These are phyloP conservation scores for Candida michaelii DNA, from an alignment of 805 yeast genomes.

Conservation along the genomic window DNA sequence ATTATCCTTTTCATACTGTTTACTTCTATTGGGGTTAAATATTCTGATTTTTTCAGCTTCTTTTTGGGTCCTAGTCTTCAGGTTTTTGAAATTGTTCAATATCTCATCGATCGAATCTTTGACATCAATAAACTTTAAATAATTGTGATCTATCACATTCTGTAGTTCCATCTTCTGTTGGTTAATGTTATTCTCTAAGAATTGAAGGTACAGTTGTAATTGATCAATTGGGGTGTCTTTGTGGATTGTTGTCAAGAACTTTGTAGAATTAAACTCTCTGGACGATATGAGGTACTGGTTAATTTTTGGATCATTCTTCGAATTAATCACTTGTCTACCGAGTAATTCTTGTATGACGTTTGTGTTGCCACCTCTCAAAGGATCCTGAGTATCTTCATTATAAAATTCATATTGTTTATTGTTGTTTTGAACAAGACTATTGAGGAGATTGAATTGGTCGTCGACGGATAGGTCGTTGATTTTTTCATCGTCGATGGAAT, in stretches of 20 bases:
- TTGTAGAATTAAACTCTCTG: conserved; percentile 34
- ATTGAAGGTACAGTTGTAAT: conserved; percentile 27
- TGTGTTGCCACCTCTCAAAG: conserved; percentile 30
- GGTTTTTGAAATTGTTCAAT: conserved; percentile 31
- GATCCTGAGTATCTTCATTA: conserved; percentile 32
- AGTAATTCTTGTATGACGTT: conserved; percentile 28
- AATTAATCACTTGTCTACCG: conserved; percentile 22
- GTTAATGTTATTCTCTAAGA: conserved; percentile 34
- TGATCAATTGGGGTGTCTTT: conserved; percentile 37
- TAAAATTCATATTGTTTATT: conserved; percentile 8
- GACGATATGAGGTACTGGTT: conserved; percentile 35
- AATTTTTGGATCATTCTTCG: conserved; percentile 30
- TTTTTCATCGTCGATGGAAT: conserved; percentile 20
- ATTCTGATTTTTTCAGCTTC: conserved; percentile 35
- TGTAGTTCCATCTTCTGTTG: conserved; percentile 37
- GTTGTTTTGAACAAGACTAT: conserved; percentile 21
- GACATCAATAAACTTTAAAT: conserved; percentile 34
- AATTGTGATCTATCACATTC: conserved; percentile 37
- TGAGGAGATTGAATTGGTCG: conserved; percentile 33
- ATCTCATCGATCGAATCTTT: conserved; percentile 41
- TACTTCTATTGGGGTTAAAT: conserved; percentile 34
- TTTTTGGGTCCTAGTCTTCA: conserved; percentile 34
- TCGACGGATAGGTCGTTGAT: conserved; percentile 22
- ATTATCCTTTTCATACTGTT: conserved; percentile 18
- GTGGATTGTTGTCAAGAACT: conserved; percentile 38